A percentile compares a stretch with the other conserved stretches of the same genome.
phyloP scores from a whole-genome alignment of 257 asterid genomes.

The Primulina tabacum region DNA sequence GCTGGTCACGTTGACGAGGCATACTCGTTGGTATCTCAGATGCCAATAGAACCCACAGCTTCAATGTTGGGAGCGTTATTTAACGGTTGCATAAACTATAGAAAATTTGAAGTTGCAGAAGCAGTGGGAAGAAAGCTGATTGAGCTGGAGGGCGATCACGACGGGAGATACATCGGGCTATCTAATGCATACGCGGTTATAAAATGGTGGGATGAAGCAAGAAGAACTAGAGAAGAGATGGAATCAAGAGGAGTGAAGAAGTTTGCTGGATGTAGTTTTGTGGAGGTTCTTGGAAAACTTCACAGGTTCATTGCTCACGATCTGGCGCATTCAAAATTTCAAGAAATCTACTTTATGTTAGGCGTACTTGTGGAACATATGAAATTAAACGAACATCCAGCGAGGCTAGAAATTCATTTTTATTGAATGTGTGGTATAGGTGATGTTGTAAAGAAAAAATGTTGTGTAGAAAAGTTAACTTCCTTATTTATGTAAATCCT shows the following conservation, averaged over 20 bases:
- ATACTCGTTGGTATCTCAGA: constrained; percentile 34
- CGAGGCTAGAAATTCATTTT: constrained; percentile 23
- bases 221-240: constrained; percentile 58
- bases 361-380: constrained; percentile 40
- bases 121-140: constrained; percentile 58
- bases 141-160: constrained; percentile 60
- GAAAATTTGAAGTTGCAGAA: constrained; percentile 57
- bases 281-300: constrained; percentile 54
- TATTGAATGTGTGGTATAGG: background rate
- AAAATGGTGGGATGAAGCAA: constrained; percentile 63
- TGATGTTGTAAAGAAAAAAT: background rate
- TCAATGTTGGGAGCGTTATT: constrained; percentile 33
- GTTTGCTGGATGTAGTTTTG: constrained; percentile 33
- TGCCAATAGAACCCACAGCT: constrained; percentile 55
- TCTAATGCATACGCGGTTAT: constrained; percentile 60
- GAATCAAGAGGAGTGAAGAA: constrained; percentile 67
- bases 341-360: constrained; percentile 32
- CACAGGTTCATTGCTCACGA: constrained; percentile 70
- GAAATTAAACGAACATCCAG: constrained; percentile 34
- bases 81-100: constrained; percentile 45
- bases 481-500: too few species aligned
- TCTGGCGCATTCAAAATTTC: constrained; percentile 29
- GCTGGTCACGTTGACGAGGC: constrained; percentile 62
- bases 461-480: background rate
- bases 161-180: constrained; percentile 73